Evolutionary conservation across 2,329 filamentous ascomycete genomes (phyloP), one percentile per base, ranked within the genome.

Genomic region (Pleomassaria siparia): DNA sequence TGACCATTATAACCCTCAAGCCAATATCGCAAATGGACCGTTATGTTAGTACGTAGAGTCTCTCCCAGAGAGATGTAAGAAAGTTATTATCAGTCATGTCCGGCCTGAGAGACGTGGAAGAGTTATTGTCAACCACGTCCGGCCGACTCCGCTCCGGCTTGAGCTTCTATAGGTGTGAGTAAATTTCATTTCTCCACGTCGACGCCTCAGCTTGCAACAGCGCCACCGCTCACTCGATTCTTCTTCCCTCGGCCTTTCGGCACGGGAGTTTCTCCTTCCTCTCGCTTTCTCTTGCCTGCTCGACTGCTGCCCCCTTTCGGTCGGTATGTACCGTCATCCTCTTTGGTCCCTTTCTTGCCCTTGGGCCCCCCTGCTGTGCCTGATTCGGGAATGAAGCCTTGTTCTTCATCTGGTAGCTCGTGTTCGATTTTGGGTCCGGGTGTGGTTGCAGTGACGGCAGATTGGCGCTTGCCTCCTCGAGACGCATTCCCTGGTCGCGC

Each of bases 231-330:
- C 9, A 56, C 51, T 16, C 66, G 58, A 26, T 56, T 65, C 55
- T 69, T 70, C 60, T 70, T 71, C 60, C 69, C 70, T 33, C 63
- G 59, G 7, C 58, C 60, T 40, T 66, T 70, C 7, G 25, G 55
- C 10, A 30, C 25, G 13, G 54, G 53, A 8, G 54, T 49, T 15
- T 72, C 70, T 1, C 62, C 70, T 6, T 66, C 69, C 24, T 73
- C 70, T 26, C 74, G 64, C 66, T 78, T 78, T 53, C 71, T 64
- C 59, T 74, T 75, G 9, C 60, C 54, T 7, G 66, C 62, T 26
- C 71, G 64, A 46, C 68, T 70, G 50, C 72, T 74, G 2, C 76
- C 76, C 3, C 76, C 76, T 54, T 79, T 79, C 16, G 75, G 74
- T 28, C 75, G 58, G 53, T 78, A 79, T 2, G 74, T 69, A 11